Evolutionary conservation across 2,329 filamentous ascomycete species (phyloP).

Genomic region (Pseudogymnoascus sp.): DNA sequence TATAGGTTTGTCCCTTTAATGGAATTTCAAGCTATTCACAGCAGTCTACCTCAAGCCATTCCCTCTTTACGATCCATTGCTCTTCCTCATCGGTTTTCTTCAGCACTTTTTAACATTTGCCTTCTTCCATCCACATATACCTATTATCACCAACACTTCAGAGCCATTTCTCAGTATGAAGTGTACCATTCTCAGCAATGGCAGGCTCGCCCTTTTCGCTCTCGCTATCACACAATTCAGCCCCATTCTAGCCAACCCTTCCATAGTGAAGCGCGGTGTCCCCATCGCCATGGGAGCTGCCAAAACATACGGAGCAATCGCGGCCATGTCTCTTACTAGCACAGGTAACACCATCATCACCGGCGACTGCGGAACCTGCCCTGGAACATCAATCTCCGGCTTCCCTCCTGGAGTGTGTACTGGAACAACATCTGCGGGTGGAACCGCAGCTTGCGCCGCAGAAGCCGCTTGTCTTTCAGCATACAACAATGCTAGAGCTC

Average conservation of each 20-base stretch:
- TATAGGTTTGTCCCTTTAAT: background rate
- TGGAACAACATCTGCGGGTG: slow-evolving; percentile 9
- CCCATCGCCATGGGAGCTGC: slow-evolving; percentile 11
- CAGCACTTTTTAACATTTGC: background rate
- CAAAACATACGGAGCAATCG: slow-evolving; percentile 10
- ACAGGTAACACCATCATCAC: slow-evolving; percentile 10
- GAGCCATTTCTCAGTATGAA: background rate
- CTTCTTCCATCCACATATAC: background rate
- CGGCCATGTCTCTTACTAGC: slow-evolving; percentile 7
- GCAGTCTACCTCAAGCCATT: background rate
- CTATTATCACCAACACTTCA: background rate
- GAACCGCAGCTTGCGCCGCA: slow-evolving; percentile 9
- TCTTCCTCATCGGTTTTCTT: background rate
- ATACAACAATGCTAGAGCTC: slow-evolving; percentile 10
- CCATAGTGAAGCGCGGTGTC: slow-evolving; percentile 1
- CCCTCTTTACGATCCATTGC: background rate
- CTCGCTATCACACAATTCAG: slow-evolving; percentile 7
- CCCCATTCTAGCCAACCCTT: slow-evolving; percentile 5
- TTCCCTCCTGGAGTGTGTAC: slow-evolving; percentile 11
- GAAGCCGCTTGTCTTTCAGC: slow-evolving; percentile 13
- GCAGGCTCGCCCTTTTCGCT: slow-evolving; percentile 8
- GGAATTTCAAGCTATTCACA: background rate
- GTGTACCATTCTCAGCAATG: background rate
- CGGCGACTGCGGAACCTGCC: slow-evolving; percentile 12
- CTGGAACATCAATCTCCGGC: slow-evolving; percentile 12